phyloP scores from a whole-genome alignment of 192 early-diverging fungal genomes.

The Coemansia sp. region DNA sequence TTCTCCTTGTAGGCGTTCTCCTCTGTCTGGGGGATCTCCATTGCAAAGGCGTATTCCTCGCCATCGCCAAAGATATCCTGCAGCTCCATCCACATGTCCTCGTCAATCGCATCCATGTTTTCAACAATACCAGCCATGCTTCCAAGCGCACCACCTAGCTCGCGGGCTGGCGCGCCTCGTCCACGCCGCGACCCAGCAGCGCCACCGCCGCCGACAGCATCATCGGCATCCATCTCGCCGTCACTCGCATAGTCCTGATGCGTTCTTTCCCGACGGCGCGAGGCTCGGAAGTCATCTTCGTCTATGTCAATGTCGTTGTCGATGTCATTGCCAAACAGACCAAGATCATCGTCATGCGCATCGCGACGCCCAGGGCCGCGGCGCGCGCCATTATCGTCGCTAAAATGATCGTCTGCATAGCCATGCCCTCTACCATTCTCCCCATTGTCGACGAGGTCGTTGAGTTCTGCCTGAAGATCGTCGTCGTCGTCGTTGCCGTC shows the following conservation, averaged over 20 bases:
- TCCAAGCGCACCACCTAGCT: slow-evolving; percentile 12
- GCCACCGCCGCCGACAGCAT: slow-evolving; percentile 1
- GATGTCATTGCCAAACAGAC: slow-evolving; percentile 42
- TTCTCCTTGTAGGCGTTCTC: slow-evolving; percentile 37
- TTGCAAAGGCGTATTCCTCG: slow-evolving; percentile 76
- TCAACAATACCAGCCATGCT: slow-evolving; percentile 38
- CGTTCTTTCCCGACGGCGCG: slow-evolving; percentile 14
- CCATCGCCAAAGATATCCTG: slow-evolving; percentile 93
- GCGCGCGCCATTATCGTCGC: slow-evolving; percentile 5
- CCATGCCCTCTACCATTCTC: slow-evolving; percentile 16
- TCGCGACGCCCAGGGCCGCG: neutral
- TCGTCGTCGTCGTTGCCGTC: slow-evolving; percentile 59
- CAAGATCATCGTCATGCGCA: slow-evolving; percentile 29
- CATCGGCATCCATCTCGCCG: slow-evolving; percentile 5
- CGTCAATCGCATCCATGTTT: slow-evolving; percentile 55
- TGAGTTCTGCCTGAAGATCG: slow-evolving; percentile 37
- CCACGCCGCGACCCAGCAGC: slow-evolving; percentile 13
- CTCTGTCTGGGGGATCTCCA: slow-evolving; percentile 28
- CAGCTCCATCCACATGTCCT: slow-evolving; percentile 72
- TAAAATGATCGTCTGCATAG: slow-evolving; percentile 11
- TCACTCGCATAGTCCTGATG: slow-evolving; percentile 4
- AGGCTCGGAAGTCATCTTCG: slow-evolving; percentile 18
- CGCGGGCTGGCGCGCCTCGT: slow-evolving; percentile 1
- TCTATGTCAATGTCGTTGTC: slow-evolving; percentile 16
- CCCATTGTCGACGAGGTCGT: slow-evolving; percentile 33